Base-by-base conservation (phyloP, 495 filamentous ascomycete species). In the Jackrogersella multiformis region DNA sequence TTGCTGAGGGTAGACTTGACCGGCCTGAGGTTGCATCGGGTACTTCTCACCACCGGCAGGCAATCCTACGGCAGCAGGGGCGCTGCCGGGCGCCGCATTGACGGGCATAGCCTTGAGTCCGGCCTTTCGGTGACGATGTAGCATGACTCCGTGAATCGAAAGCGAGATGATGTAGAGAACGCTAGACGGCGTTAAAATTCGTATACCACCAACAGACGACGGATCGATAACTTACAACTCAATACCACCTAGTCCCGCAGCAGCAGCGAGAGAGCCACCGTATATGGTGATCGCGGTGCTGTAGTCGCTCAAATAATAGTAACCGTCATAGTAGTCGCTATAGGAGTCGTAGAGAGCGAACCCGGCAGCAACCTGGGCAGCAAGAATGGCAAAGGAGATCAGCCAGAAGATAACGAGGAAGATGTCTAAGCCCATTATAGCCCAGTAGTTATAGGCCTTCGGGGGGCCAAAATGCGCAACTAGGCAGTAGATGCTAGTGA, bases 371-470 rank as follows among this genome's bases (percentile, higher is more conserved):
- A 80, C 62, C 46, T 77, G 65, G 7, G 78, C 64, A 21, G 80
- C 78, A 7, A 81, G 66, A 12, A 82, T 60, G 1, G 76, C 74
- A 34, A 83, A 81, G 0, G 79, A 76, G 55, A 76, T 73, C 10
- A 82, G 63, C 82, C 81, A 84, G 69, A 84, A 74, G 56, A 82
- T 54, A 26, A 80, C 66, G 6, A 78, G 66, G 45, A 81, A 71
- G 30, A 84, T 77, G 49, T 84, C 80, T 20, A 81, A 62, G 48
- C 74, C 74, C 12, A 84, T 72, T 42, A 82, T 69, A 5, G 80
- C 80, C 80, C 80, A 84, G 71, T 84, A 84, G 69, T 84, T 84
- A 71, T 80, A 85, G 4, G 70, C 65, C 13, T 53, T 58, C 6
- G 78, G 71, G 4, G 71, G 51, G 16, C 53, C 64, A 15, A 62